A percentile compares a stretch with the other conserved stretches of the same genome.
Evolutionary conservation across 2,329 filamentous ascomycete genomes (phyloP).

Genomic region (Neurospora sp.): DNA sequence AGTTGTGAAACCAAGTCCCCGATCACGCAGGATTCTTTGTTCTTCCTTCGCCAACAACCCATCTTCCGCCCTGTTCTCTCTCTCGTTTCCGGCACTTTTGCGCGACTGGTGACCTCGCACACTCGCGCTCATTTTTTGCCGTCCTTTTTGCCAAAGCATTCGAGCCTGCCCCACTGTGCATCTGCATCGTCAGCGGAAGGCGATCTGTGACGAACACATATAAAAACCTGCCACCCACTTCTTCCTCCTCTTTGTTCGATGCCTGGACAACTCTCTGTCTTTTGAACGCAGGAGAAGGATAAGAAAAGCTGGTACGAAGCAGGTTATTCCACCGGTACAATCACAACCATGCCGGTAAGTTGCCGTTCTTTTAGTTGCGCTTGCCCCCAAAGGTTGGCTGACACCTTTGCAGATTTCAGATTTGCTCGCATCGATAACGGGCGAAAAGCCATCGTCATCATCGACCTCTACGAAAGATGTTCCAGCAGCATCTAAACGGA

Average conservation of each 20-base stretch:
- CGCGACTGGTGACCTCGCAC: background rate
- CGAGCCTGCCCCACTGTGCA: conserved; percentile 1
- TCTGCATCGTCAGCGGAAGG: background rate
- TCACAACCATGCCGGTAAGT: conserved; percentile 29
- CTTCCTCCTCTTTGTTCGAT: background rate
- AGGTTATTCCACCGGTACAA: background rate
- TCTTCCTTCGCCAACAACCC: conserved; percentile 6
- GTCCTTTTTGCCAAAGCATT: conserved; percentile 1
- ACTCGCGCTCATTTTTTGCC: background rate
- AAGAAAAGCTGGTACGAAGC: background rate
- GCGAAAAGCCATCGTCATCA: conserved; percentile 34
- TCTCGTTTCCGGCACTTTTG: background rate
- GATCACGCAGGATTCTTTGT: conserved; percentile 12
- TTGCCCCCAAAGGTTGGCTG: conserved; percentile 5
- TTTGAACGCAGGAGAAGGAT: background rate
- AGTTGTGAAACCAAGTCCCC: conserved; percentile 11
- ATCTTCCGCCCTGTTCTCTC: background rate
- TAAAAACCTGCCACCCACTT: background rate
- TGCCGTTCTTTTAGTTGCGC: background rate
- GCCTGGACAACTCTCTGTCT: background rate
- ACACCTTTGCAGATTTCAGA: conserved; percentile 38
- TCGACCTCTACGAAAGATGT: conserved; percentile 22
- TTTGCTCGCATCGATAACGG: conserved; percentile 52
- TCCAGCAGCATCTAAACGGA: conserved; percentile 40
- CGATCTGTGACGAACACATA: background rate